Conservation (phyloP, 225 moss, liverwort and hornwort genomes). For the Sphagnum tenellum region DNA sequence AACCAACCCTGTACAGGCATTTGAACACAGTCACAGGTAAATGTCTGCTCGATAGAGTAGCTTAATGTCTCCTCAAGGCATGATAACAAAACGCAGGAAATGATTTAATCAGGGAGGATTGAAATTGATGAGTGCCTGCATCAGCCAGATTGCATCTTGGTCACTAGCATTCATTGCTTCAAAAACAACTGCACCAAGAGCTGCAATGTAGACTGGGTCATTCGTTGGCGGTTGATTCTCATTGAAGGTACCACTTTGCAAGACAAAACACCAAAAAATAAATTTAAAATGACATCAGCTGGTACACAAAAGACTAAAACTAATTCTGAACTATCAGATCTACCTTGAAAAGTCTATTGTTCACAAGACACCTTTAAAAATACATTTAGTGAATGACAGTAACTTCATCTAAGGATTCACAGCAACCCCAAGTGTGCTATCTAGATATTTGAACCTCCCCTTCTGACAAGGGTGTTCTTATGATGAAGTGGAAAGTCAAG, state of each 20-base stretch:
- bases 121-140: constrained; percentile 48
- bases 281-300: too few relatives aligned
- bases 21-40: neutral
- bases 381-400: too few relatives aligned
- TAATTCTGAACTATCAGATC: too few relatives aligned
- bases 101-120: neutral
- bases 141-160: constrained; percentile 75
- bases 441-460: too few relatives aligned
- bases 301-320: too few relatives aligned
- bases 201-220: constrained; percentile 73
- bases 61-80: too few relatives aligned
- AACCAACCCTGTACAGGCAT: constrained; percentile 70
- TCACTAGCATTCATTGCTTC: constrained; percentile 84
- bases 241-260: constrained; percentile 69
- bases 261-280: neutral
- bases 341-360: too few relatives aligned
- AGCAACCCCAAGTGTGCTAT: too few relatives aligned
- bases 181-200: constrained; percentile 74
- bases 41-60: too few relatives aligned
- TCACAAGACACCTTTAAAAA: too few relatives aligned
- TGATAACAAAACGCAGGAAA: neutral
- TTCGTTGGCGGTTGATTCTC: constrained; percentile 84
- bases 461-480: too few relatives aligned
- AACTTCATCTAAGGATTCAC: too few relatives aligned
- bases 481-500: neutral